Evolutionary conservation across 805 yeast species (phyloP), one percentile per base, ranked within the genome.

Genomic region (Nakazawaea wyomingensis): DNA sequence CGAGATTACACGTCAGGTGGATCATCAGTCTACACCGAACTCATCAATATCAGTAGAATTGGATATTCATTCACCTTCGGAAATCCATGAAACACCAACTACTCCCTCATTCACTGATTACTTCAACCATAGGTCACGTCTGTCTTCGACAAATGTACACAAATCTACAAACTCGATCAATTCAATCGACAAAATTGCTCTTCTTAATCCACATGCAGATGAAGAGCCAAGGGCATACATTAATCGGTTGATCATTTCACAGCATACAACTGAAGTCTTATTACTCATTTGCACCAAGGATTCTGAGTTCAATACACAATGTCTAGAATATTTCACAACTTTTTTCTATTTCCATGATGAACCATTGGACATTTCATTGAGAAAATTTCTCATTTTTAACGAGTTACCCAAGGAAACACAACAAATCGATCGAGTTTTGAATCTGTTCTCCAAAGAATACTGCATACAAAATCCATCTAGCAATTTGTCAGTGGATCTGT

Each of bases 351-450:
- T 84, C 45, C 34, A 51, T 2, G 64, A 64, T 20, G 76, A 74
- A 48, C 85, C 93, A 0, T 52, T 85, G 14, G 93, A 85, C 52
- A 64, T 85, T 46, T 70, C 90, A 0, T 57, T 85, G 40, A 62
- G 90, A 33, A 74, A 72, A 50, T 70, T 84, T 39, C 58, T 85
- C 33, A 68, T 78, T 65, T 61, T 69, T 37, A 69, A 78, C 44
- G 76, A 77, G 42, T 61, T 85, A 20, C 93, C 93, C 0, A 72
- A 68, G 48, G 93, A 85, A 53, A 66, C 87, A 0, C 91, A 84
- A 55, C 90, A 85, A 54, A 84, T 85, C 39, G 91, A 85, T 52
- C 65, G 89, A 37, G 69, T 82, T 3, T 61, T 85, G 32, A 75
- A 73, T 41, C 71, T 71, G 26, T 80, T 85, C 58, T 72, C 85